Evolutionary conservation across 2,329 filamentous ascomycete genomes (phyloP), one percentile per base, ranked within the genome.

Genomic region (Cladophialophora yegresii): DNA sequence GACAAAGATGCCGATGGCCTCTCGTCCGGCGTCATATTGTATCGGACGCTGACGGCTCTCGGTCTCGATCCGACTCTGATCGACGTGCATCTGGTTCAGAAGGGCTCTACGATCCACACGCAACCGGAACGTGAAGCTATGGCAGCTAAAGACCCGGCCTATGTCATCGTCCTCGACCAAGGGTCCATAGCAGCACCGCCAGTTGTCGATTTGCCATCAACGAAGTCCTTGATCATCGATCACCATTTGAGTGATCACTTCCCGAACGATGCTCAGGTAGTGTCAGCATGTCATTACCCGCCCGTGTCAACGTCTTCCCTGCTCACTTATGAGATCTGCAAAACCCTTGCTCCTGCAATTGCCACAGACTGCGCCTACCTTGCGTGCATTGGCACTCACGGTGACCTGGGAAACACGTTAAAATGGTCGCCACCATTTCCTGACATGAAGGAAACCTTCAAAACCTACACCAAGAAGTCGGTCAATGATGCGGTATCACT

Each of bases 1-100:
- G 87, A 90, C 72, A 89, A 89, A 71, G 87, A 89, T 69, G 86
- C 86, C 2, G 87, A 90, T 73, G 88, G 87, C 0, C 77, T 90
- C 2, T 83, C 83, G 1, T 85, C 87, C 1, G 88, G 87, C 0
- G 83, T 83, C 1, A 89, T 89, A 32, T 73, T 90, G 1, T 78
- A 84, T 61, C 83, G 82, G 61, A 88, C 86, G 0, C 77, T 90
- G 3, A 74, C 82, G 1, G 75, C 84, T 1, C 81, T 90, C 0
- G 87, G 87, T 1, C 79, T 89, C 0, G 73, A 82, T 9, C 68
- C 78, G 7, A 74, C 78, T 6, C 75, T 83, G 1, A 85, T 89
- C 61, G 78, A 82, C 3, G 81, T 84, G 0, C 85, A 89, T 72
- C 79, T 89, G 3, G 76, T 87, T 2, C 76, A 79, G 57, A 89